These are phyloP conservation scores for Camptophora hylomeconis DNA, from an alignment of 2,329 filamentous ascomycete genomes.

Conservation along the genomic window DNA sequence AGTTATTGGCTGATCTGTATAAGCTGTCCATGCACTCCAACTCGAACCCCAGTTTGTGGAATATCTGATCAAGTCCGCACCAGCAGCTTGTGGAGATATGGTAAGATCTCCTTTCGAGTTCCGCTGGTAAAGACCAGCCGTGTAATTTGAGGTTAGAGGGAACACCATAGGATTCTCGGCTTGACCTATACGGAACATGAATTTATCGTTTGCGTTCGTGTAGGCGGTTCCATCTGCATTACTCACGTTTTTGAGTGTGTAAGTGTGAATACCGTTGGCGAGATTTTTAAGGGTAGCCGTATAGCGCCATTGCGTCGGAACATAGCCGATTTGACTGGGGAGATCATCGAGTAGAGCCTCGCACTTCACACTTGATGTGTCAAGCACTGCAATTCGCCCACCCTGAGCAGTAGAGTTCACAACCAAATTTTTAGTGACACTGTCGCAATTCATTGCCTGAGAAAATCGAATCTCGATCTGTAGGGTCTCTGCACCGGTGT, in stretches of 20 bases:
- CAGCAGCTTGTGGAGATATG: slow-evolving; percentile 37
- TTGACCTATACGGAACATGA: slow-evolving; percentile 42
- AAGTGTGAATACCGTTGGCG: slow-evolving; percentile 39
- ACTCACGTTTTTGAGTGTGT: slow-evolving; percentile 36
- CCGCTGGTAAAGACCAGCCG: slow-evolving; percentile 30
- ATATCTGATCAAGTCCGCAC: slow-evolving; percentile 41
- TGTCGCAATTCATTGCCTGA: slow-evolving; percentile 38
- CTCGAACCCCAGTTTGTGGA: slow-evolving; percentile 38
- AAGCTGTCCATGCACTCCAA: slow-evolving; percentile 41
- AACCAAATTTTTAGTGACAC: slow-evolving; percentile 27
- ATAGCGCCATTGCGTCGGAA: slow-evolving; percentile 35
- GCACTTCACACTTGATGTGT: slow-evolving; percentile 28
- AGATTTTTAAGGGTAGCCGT: slow-evolving; percentile 34
- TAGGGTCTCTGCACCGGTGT: slow-evolving; percentile 22
- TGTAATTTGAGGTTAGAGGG: slow-evolving; percentile 40
- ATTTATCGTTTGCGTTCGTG: slow-evolving; percentile 33
- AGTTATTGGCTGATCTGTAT: slow-evolving; percentile 30
- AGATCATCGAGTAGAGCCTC: slow-evolving; percentile 20
- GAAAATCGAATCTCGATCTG: slow-evolving; percentile 39
- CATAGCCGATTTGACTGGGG: slow-evolving; percentile 27
- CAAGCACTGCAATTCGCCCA: slow-evolving; percentile 24
- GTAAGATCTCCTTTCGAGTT: slow-evolving; percentile 23
- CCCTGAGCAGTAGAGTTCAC: slow-evolving; percentile 33
- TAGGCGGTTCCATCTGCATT: slow-evolving; percentile 21
- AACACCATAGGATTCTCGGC: slow-evolving; percentile 43